Percentiles rank a stretch among this genome's conserved stretches.
These are phyloP conservation scores for Diddensiella transvaalensis DNA, from an alignment of 805 yeast genomes.

Conservation along the genomic window DNA sequence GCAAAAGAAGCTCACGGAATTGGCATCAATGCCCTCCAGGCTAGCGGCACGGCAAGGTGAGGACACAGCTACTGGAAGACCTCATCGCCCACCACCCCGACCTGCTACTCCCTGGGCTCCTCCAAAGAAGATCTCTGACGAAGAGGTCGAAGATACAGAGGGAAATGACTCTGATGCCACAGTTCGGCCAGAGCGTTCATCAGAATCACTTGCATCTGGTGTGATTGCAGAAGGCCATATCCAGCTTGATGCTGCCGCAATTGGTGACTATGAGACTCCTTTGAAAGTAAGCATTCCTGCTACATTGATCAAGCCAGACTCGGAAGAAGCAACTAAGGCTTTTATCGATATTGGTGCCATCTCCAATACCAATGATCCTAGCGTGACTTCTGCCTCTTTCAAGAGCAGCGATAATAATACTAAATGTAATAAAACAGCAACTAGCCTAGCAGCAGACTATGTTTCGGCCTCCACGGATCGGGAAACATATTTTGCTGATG, in stretches of 20 bases:
- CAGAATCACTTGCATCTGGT: background rate
- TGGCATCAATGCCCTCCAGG: conserved; percentile 13
- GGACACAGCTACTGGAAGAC: background rate
- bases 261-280: background rate
- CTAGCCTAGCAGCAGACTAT: background rate
- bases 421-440: no score
- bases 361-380: background rate
- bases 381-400: background rate
- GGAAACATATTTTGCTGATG: background rate
- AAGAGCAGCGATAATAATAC: background rate
- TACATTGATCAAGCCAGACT: background rate
- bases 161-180: background rate
- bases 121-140: background rate
- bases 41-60: background rate
- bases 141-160: background rate
- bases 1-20: conserved; percentile 17
- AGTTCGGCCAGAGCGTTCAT: background rate
- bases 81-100: background rate
- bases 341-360: background rate
- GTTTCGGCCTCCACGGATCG: background rate
- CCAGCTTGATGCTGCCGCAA: background rate
- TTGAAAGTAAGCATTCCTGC: background rate
- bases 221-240: background rate
- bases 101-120: conserved; percentile 2
- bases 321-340: background rate